A percentile compares a stretch with the other conserved stretches of the same genome.
Evolutionary conservation across 2,329 filamentous ascomycete species (phyloP).

Genomic region (Colletotrichum falcatum): DNA sequence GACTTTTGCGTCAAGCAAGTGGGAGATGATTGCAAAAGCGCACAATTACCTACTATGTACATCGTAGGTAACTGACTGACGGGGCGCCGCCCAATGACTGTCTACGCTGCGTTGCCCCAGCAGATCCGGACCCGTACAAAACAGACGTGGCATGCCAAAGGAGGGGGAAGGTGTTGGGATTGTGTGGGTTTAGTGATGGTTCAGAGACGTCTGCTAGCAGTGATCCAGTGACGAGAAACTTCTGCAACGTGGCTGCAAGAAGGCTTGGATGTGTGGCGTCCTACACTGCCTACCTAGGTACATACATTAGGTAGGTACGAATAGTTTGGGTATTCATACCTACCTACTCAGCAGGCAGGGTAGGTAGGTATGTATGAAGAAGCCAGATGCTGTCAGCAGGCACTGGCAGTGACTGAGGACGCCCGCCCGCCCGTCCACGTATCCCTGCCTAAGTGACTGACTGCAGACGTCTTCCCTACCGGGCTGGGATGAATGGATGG

Average conservation of each 20-base stretch:
- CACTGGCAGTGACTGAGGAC: background rate
- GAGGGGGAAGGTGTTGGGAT: background rate
- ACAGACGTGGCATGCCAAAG: conserved; percentile 3
- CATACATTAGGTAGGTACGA: no score
- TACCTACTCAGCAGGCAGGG: no score
- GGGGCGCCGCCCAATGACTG: conserved; percentile 12
- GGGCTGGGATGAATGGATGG: background rate
- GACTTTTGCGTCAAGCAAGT: conserved; percentile 5
- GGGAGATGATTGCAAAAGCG: background rate
- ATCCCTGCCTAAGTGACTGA: background rate
- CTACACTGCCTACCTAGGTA: no score
- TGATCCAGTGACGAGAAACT: conserved; percentile 25
- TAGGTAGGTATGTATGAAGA: no score
- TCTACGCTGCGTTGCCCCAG: conserved; percentile 3
- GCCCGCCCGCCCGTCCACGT: background rate
- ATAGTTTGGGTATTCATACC: no score
- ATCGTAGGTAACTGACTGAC: conserved; percentile 18
- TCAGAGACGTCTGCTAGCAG: conserved; percentile 4
- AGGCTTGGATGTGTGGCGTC: conserved; percentile 1
- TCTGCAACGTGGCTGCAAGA: conserved; percentile 13
- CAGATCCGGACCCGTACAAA: background rate
- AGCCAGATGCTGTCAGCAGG: background rate
- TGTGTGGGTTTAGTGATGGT: background rate
- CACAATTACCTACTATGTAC: no score
- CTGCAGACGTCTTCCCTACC: conserved; percentile 5